Evolutionary conservation across 2,329 filamentous ascomycete genomes (phyloP), one percentile per base, ranked within the genome.

Genomic region (Harringtonia aguacate): DNA sequence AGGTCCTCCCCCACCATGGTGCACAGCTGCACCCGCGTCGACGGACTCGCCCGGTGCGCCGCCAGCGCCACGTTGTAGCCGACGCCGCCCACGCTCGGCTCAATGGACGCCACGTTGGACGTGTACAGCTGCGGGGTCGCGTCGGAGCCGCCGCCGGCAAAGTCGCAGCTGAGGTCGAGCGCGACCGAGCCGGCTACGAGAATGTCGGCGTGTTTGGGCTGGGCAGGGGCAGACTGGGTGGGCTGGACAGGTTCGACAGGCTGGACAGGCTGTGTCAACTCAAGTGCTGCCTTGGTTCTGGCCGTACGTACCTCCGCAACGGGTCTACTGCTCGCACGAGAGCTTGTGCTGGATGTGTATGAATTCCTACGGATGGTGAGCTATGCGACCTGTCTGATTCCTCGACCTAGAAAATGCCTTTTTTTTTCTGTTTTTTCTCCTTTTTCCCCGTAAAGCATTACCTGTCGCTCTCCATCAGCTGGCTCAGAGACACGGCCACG

Each of bases 1-100:
- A 78, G 60, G 57, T 97, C 90, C 56, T 89, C 76, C 14, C 84
- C 88, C 10, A 95, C 74, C 49, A 87, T 74, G 55, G 85, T 94
- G 62, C 83, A 89, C 15, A 95, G 75, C 20, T 77, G 73, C 8
- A 92, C 84, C 14, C 71, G 76, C 34, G 63, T 63, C 17, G 64
- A 56, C 8, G 76, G 78, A 47, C 84, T 73, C 14, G 71, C 71
- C 28, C 81, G 73, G 52, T 88, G 84, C 1, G 86, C 81, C 36
- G 90, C 89, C 39, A 87, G 74, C 15, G 92, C 87, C 36, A 97
- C 86, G 56, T 97, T 97, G 56, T 88, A 82, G 8, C 86, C 92
- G 8, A 97, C 92, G 8, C 92, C 92, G 13, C 92, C 92, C 8
- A 95, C 75, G 1, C 84, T 86, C 57, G 94, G 87, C 30, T 68